These are phyloP conservation scores for Fusarium sp. DNA, from an alignment of 2,329 filamentous ascomycete species.

Conservation along the genomic window DNA sequence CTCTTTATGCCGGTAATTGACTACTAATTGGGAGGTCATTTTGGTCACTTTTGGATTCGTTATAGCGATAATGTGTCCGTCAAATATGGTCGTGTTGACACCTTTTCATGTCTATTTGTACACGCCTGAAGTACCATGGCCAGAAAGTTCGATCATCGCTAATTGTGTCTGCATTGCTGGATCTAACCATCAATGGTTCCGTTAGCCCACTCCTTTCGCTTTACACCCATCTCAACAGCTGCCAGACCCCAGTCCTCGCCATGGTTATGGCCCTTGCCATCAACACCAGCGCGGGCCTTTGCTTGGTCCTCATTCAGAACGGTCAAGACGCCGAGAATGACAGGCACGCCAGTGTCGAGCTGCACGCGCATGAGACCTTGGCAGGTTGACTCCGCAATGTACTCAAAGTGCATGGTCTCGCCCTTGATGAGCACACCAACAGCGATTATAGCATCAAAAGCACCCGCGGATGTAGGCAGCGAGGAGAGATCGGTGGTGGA, in stretches of 20 bases:
- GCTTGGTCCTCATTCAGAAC: slow-evolving; percentile 91
- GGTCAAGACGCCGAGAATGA: slow-evolving; percentile 92
- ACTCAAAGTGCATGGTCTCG: slow-evolving; percentile 99
- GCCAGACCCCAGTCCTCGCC: slow-evolving; percentile 96
- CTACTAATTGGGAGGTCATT: slow-evolving; percentile 44
- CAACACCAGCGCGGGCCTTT: slow-evolving; percentile 81
- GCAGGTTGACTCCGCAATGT: slow-evolving; percentile 91
- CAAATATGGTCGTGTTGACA: slow-evolving; percentile 10
- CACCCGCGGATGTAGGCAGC: slow-evolving; percentile 58
- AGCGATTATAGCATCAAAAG: slow-evolving; percentile 94
- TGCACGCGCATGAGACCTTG: slow-evolving; percentile 96
- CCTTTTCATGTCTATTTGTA: slow-evolving; percentile 6
- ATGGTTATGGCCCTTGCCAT: slow-evolving; percentile 81
- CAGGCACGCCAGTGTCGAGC: slow-evolving; percentile 86
- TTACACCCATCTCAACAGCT: slow-evolving; percentile 92
- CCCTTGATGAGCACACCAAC: slow-evolving; percentile 98
- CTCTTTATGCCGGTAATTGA: slow-evolving; percentile 47
- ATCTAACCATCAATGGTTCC: slow-evolving; percentile 66
- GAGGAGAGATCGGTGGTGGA: slow-evolving; percentile 74
- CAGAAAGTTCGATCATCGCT: slow-evolving; percentile 7
- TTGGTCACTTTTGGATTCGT: slow-evolving; percentile 7
- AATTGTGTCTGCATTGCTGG: slow-evolving; percentile 4
- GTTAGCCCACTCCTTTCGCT: slow-evolving; percentile 84
- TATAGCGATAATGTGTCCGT: slow-evolving; percentile 10
- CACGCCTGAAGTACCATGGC: slow-evolving; percentile 1